Conservation (phyloP, 352 stramenopile species). For the Pythium dissimile region DNA sequence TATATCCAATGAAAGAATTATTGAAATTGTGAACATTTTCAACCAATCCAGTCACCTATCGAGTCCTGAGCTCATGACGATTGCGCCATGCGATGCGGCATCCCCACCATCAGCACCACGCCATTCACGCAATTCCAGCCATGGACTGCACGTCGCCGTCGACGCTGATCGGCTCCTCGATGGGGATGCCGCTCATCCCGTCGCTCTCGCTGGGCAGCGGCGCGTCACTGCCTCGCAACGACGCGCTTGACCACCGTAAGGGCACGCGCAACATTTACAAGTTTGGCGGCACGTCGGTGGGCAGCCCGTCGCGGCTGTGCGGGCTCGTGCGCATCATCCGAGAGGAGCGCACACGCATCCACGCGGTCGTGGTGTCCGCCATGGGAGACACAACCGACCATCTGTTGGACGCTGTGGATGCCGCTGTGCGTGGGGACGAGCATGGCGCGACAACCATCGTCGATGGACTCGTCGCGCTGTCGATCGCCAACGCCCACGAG, state of each 20-base stretch:
- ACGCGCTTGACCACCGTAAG: slow-evolving; percentile 47
- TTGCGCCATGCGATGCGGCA: too few relatives aligned
- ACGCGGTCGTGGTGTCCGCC: slow-evolving; percentile 73
- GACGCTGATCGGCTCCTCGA: slow-evolving; percentile 61
- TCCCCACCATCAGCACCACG: background rate
- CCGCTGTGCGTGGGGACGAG: slow-evolving; percentile 51
- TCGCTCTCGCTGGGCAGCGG: slow-evolving; percentile 30
- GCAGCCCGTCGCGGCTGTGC: slow-evolving; percentile 55
- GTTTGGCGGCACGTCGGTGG: slow-evolving; percentile 76
- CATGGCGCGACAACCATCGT: slow-evolving; percentile 42
- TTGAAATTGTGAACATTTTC: background rate
- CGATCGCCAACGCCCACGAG: slow-evolving; percentile 64
- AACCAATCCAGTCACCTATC: background rate
- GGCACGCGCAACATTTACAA: slow-evolving; percentile 81
- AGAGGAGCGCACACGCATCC: slow-evolving; percentile 46
- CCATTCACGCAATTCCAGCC: background rate
- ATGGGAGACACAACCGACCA: slow-evolving; percentile 81
- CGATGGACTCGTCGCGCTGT: slow-evolving; percentile 54
- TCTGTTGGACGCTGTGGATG: slow-evolving; percentile 59
- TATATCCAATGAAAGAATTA: background rate
- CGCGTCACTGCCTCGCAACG: slow-evolving; percentile 8
- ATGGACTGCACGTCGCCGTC: slow-evolving; percentile 79
- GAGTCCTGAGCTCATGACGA: too few relatives aligned
- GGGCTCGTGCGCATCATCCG: slow-evolving; percentile 65
- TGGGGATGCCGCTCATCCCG: slow-evolving; percentile 29